Percentiles rank a stretch among this genome's conserved stretches.
Conservation (phyloP, 164 flowering plant species). For the Liquidambar formosana region DNA sequence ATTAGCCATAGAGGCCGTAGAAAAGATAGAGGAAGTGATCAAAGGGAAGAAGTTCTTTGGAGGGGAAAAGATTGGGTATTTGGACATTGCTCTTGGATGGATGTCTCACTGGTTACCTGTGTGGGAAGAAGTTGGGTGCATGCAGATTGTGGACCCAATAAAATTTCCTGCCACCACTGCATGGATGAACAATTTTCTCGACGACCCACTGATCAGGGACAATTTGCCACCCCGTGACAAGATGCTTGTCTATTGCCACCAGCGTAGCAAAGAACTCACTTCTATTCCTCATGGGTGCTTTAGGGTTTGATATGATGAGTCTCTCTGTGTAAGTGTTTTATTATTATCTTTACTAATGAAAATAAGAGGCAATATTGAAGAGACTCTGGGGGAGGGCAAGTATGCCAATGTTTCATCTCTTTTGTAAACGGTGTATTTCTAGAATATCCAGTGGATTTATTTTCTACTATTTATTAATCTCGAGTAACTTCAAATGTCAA, state of each 20-base stretch:
- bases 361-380: no score
- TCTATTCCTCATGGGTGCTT: neutral
- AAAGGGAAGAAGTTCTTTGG: constrained; percentile 35
- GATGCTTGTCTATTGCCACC: constrained; percentile 22
- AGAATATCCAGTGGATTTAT: no score
- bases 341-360: no score
- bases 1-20: constrained; percentile 20
- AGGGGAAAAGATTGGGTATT: constrained; percentile 24
- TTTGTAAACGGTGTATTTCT: no score
- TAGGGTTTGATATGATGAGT: no score
- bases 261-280: neutral
- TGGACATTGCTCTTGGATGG: constrained; percentile 34
- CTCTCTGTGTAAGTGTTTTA: no score
- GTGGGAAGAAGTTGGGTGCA: constrained; percentile 30
- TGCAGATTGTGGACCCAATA: constrained; percentile 27
- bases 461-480: no score
- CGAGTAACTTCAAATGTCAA: no score
- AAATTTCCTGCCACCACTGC: constrained; percentile 23
- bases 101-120: constrained; percentile 24
- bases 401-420: no score
- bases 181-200: constrained; percentile 26
- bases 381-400: no score
- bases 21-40: constrained; percentile 24
- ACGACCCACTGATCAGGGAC: constrained; percentile 23
- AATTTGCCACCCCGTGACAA: constrained; percentile 26